phyloP scores from a whole-genome alignment of 495 filamentous ascomycete genomes.

The Chaetomium tenue region DNA sequence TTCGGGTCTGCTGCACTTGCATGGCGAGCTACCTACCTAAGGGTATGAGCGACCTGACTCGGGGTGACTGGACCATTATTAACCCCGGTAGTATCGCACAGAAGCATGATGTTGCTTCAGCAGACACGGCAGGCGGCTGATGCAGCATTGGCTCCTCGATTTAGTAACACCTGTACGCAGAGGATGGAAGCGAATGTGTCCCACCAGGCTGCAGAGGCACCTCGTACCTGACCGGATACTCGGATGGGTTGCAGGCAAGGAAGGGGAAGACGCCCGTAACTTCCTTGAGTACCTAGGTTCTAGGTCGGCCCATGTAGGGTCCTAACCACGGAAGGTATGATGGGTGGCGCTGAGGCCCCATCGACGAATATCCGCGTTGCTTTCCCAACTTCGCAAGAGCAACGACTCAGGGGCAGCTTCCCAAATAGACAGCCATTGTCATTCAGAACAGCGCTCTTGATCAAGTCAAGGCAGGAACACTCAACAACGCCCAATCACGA shows the following conservation, averaged over 20 bases:
- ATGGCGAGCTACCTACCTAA: neutral
- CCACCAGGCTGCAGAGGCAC: too few species aligned
- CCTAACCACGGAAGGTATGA: neutral
- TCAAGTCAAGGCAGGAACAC: neutral
- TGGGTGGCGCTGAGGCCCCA: neutral
- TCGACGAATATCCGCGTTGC: neutral
- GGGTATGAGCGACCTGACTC: neutral
- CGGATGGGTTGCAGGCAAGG: too few species aligned
- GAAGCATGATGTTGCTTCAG: constrained; percentile 1
- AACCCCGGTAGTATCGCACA: neutral
- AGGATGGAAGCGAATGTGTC: neutral
- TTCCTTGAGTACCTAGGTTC: too few species aligned
- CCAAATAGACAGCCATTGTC: neutral
- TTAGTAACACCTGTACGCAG: neutral
- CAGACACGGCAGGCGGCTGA: neutral
- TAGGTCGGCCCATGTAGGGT: neutral
- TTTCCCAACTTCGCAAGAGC: neutral
- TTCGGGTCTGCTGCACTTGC: constrained; percentile 9
- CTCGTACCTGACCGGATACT: too few species aligned
- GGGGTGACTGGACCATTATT: neutral
- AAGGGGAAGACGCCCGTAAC: too few species aligned
- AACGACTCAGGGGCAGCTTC: constrained; percentile 3
- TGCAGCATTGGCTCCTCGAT: constrained; percentile 1
- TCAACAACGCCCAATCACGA: neutral
- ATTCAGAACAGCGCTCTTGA: neutral